Evolutionary conservation across 164 flowering plant species (phyloP), one percentile per base, ranked within the genome.

Genomic region (Berberis thunbergii): DNA sequence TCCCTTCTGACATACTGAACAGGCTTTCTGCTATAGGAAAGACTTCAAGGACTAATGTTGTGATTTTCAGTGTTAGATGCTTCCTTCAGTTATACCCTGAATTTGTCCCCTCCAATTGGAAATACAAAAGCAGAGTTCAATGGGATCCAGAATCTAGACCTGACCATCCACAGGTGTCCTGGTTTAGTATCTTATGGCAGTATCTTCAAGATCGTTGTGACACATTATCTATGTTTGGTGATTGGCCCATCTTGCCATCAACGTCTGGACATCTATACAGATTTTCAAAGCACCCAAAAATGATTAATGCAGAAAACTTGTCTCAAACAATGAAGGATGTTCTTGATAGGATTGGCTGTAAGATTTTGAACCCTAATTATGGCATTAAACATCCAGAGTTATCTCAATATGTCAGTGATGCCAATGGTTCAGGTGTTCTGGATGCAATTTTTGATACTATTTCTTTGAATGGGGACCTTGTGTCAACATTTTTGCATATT

Each of bases 211-310:
- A 66, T 43, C 76, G 80, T 49, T 79, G 88, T 71, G 83, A 79
- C 56, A 71, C 75, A 43, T 70, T 93, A 61, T 76, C 87, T 54
- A n/a, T 79, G 46, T 86, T 88, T 79, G 73, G 78, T 71, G 98
- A 90, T 69, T 94, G 97, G 97, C 98, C 98, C 39, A 90, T 94
- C 60, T 71, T 94, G 72, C 98, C 98, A 73, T 81, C 95, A 42
- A 77, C 70, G 61, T 79, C 95, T 45, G 95, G 98, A 41, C 87
- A 94, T 76, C 74, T 94, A 13, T 83, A 83, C 63, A 77, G 85
- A 77, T 76, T 84, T 65, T 83, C 85, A 46, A 70, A 53, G 64
- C 73, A 70, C 57, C 81, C 83, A 57, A 94, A 84, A 75, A 68
- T 94, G 79, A 76, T 90, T 54, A 74, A 79, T 70, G 69, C 73